Conservation (phyloP, 1,284 basidiomycete species). For the Fistulina hepatica region DNA sequence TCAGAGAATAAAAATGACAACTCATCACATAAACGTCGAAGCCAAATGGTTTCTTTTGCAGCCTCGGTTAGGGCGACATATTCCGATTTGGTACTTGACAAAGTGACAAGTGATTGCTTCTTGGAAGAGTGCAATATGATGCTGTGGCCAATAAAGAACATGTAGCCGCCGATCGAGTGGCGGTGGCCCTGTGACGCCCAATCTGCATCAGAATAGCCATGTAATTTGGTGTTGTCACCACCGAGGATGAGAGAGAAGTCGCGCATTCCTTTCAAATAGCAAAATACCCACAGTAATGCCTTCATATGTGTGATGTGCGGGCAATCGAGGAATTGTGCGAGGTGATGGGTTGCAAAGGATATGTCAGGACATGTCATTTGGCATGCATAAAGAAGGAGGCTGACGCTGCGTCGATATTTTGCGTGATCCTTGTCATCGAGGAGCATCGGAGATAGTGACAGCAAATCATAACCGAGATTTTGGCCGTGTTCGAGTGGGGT, state of each 20-base stretch:
- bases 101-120: slow-evolving; percentile 26
- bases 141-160: slow-evolving; percentile 6
- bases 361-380: slow-evolving; percentile 31
- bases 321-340: slow-evolving; percentile 26
- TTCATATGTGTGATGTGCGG: slow-evolving; percentile 26
- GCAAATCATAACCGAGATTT: slow-evolving; percentile 10
- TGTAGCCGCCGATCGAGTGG: slow-evolving; percentile 10
- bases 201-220: slow-evolving; percentile 10
- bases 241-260: slow-evolving; percentile 22
- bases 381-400: slow-evolving; percentile 30
- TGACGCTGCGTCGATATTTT: slow-evolving; percentile 26
- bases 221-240: background rate
- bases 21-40: too few relatives aligned
- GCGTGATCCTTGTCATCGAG: too few relatives aligned
- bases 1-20: too few relatives aligned
- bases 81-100: slow-evolving; percentile 31
- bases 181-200: slow-evolving; percentile 8
- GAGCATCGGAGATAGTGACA: background rate
- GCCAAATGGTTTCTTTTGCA: slow-evolving; percentile 5
- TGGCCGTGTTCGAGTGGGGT: slow-evolving; percentile 14
- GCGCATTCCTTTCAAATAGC: slow-evolving; percentile 32
- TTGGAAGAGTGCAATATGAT: slow-evolving; percentile 27
- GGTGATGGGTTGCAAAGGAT: slow-evolving; percentile 25
- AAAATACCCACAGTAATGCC: slow-evolving; percentile 27
- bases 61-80: slow-evolving; percentile 24